These are phyloP conservation scores for Cinchona pubescens DNA, from an alignment of 257 asterid genomes.

Conservation along the genomic window DNA sequence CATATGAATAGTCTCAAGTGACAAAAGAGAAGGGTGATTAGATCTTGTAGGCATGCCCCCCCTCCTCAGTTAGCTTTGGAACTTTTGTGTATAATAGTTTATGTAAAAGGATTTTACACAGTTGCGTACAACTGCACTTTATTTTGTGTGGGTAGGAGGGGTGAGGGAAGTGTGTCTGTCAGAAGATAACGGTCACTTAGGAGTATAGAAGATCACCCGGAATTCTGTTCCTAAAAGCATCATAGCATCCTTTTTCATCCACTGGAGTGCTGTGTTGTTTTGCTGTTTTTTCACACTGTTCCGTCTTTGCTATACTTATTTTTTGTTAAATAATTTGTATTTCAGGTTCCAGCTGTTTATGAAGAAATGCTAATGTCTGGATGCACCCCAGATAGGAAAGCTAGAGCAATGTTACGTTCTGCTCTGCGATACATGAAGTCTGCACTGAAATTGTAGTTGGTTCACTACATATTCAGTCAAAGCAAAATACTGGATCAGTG, in stretches of 20 bases:
- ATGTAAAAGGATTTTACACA: no score
- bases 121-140: no score
- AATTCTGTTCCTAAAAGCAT: background rate
- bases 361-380: conserved; percentile 92
- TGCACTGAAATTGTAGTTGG: conserved; percentile 40
- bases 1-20: background rate
- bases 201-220: no score
- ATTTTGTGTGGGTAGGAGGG: no score
- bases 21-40: no score
- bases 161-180: background rate
- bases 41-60: background rate
- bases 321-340: background rate
- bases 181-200: no score
- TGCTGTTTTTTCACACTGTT: background rate
- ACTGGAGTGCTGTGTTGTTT: background rate
- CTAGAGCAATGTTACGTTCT: conserved; percentile 90
- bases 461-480: conserved; percentile 5
- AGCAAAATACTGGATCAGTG: conserved; percentile 6
- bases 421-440: conserved; percentile 86
- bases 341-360: conserved; percentile 88
- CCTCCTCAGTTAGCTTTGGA: background rate
- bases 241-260: background rate
- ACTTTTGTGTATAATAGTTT: no score
- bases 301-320: background rate
- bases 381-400: conserved; percentile 85